Conservation (phyloP, 495 filamentous ascomycete genomes). For the Bryoglossum gracile region DNA sequence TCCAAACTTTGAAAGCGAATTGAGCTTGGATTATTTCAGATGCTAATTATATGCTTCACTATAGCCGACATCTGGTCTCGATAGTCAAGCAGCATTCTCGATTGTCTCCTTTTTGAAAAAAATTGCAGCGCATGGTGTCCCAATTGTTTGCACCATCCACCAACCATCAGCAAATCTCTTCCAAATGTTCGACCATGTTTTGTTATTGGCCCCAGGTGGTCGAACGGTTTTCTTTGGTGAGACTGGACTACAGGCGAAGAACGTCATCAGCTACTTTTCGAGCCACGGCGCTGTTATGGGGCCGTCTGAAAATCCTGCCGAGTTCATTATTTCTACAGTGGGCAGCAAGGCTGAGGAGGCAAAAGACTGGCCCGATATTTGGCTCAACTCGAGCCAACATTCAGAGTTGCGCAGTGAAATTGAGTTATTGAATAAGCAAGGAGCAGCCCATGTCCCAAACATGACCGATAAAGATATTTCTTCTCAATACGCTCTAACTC, state of each 20-base stretch:
- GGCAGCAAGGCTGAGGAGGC: conserved; percentile 42
- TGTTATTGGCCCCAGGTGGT: conserved; percentile 62
- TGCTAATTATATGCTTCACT: no score
- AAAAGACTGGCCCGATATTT: conserved; percentile 66
- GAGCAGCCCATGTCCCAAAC: conserved; percentile 39
- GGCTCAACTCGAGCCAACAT: conserved; percentile 54
- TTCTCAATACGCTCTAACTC: conserved; percentile 46
- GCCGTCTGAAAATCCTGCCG: conserved; percentile 57
- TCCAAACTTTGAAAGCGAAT: no score
- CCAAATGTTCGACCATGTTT: conserved; percentile 70
- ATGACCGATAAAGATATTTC: background rate
- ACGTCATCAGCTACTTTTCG: conserved; percentile 61
- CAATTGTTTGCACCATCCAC: conserved; percentile 78
- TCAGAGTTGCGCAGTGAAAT: conserved; percentile 51
- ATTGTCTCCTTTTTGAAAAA: conserved; percentile 84
- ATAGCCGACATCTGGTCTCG: conserved; percentile 74
- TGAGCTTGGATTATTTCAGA: no score
- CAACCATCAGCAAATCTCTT: conserved; percentile 62
- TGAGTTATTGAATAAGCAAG: conserved; percentile 45
- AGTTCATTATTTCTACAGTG: conserved; percentile 79
- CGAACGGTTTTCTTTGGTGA: conserved; percentile 70
- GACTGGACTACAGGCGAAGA: conserved; percentile 54
- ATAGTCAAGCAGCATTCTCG: conserved; percentile 74
- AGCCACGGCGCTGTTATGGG: conserved; percentile 53
- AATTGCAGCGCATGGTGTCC: conserved; percentile 66